phyloP scores from a whole-genome alignment of 441 rosid species.

The Brassica hybrid region DNA sequence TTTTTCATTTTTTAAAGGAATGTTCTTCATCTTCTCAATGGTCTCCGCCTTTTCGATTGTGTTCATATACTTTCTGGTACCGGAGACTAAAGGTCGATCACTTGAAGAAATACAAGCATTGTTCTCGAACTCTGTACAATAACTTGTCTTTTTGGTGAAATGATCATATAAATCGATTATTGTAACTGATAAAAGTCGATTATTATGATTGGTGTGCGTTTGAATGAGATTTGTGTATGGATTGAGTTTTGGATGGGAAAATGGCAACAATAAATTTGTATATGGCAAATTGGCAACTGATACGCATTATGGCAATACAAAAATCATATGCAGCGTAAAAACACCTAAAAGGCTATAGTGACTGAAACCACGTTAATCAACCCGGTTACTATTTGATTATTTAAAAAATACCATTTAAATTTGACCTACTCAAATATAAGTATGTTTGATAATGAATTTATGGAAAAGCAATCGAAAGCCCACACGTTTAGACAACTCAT shows the following conservation, averaged over 20 bases:
- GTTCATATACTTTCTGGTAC: constrained; percentile 60
- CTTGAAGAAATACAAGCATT: constrained; percentile 72
- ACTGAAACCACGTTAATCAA: neutral
- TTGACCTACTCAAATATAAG: neutral
- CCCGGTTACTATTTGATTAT: neutral
- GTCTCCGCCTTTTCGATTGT: constrained; percentile 44
- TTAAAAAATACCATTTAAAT: neutral
- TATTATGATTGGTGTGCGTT: constrained; percentile 13
- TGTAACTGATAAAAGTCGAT: constrained; percentile 1
- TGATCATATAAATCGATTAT: constrained; percentile 16
- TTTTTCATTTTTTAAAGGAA: constrained; percentile 45
- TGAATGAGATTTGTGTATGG: constrained; percentile 19
- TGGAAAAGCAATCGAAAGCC: neutral
- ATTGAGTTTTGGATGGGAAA: neutral
- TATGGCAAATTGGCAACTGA: neutral
- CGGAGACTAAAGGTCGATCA: constrained; percentile 73
- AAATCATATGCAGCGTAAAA: neutral
- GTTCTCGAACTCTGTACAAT: constrained; percentile 33
- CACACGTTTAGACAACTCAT: neutral
- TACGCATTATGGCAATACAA: neutral
- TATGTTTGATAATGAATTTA: neutral
- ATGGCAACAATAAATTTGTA: constrained; percentile 12
- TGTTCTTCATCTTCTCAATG: constrained; percentile 54
- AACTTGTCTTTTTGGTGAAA: neutral
- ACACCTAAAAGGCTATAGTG: neutral